Base-by-base conservation (phyloP, 805 yeast genomes). In the Grigorovia transvaalensis region DNA sequence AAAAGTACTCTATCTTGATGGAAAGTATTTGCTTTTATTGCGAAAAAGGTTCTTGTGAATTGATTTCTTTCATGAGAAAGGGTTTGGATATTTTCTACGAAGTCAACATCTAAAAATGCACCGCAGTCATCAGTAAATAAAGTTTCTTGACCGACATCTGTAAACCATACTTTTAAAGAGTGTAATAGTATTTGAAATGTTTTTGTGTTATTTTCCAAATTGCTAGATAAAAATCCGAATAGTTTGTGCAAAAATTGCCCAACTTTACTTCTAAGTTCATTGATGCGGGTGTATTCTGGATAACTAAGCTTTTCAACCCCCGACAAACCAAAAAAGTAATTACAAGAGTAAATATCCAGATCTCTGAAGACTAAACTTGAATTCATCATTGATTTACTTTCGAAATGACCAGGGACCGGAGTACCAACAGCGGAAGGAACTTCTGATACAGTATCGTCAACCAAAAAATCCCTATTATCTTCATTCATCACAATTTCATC, bases 131-230 rank as follows among this genome's bases (percentile, higher is more conserved):
- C 70, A 44, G 76, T 81, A 48, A 82, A 75, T 0, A 83, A 66
- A 12, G 84, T 71, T 57, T 87, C 95, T 51, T 79, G 75, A 1
- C 96, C 95, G 27, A 84, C 84, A 61, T 88, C 93, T 27, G 84
- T 74, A 58, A 84, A 82, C 88, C 95, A 93, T 7, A 84, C 79
- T 55, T 84, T 80, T 45, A 84, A 63, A 2, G 84, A 81, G 59
- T 80, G 78, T 35, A 88, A 67, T 38, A 84, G 73, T 46, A 80
- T 78, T 54, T 80, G 80, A 62, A 82, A 76, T 6, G 85, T 63
- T 12, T 78, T 77, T 8, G 85, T 77, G 54, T 87, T 84, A 54
- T 86, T 88, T 44, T 77, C 81, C 45, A 75, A 76, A 48, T 77
- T 68, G 1, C 71, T 64, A 7, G 67, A 59, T 52, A 88, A 66